Percentiles rank a stretch among this genome's conserved stretches.
Conservation (phyloP, 805 yeast genomes). For the Candida gorgasii region DNA sequence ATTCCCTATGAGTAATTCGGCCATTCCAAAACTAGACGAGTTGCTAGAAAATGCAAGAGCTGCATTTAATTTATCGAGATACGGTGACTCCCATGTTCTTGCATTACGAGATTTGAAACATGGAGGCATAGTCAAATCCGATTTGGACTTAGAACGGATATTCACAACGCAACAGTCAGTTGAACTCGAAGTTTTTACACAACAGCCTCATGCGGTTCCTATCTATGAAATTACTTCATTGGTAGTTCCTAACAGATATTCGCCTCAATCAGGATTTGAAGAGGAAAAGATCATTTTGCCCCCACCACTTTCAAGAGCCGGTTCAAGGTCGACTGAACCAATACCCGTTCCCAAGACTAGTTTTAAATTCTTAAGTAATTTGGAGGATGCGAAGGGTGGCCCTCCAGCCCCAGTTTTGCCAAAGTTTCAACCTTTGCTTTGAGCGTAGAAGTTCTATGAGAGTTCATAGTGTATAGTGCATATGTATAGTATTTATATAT, state of each 20-base stretch:
- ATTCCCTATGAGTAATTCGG: slow-evolving; percentile 61
- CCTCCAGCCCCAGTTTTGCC: slow-evolving; percentile 32
- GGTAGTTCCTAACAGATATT: slow-evolving; percentile 22
- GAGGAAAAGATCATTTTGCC: slow-evolving; percentile 33
- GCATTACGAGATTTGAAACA: slow-evolving; percentile 28
- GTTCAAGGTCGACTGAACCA: slow-evolving; percentile 12
- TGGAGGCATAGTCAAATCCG: slow-evolving; percentile 30
- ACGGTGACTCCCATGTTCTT: slow-evolving; percentile 19
- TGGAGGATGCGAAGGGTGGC: slow-evolving; percentile 19
- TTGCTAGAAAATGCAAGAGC: slow-evolving; percentile 73
- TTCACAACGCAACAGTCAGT: slow-evolving; percentile 30
- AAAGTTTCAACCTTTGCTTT: slow-evolving; percentile 33
- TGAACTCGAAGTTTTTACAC: slow-evolving; percentile 40
- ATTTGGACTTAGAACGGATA: slow-evolving; percentile 40
- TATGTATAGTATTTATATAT: too few species aligned
- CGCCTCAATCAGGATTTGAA: slow-evolving; percentile 9
- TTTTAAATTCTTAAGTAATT: slow-evolving; percentile 23
- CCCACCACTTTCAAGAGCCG: slow-evolving; percentile 26
- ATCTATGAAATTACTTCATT: slow-evolving; percentile 38
- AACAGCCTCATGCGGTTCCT: slow-evolving; percentile 34
- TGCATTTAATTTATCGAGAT: slow-evolving; percentile 52
- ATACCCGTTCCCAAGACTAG: slow-evolving; percentile 12
- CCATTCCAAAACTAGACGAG: slow-evolving; percentile 81
- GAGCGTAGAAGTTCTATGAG: too few species aligned
- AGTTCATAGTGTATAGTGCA: too few species aligned